Conservation (phyloP, 805 yeast genomes). For the Lipomyces anomalus region DNA sequence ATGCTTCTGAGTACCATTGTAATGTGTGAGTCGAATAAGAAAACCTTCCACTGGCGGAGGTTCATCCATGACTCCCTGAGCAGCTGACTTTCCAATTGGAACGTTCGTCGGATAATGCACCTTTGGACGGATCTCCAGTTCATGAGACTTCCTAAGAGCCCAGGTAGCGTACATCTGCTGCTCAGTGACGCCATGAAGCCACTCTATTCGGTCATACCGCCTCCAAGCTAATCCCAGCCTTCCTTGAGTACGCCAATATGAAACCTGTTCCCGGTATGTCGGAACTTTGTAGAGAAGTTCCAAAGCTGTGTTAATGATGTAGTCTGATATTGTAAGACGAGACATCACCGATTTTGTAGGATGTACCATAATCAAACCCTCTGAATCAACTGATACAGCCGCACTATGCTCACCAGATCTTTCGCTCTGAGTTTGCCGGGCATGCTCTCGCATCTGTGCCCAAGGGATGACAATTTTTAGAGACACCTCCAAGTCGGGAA, state of each 20-base stretch:
- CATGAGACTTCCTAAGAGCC: constrained; percentile 43
- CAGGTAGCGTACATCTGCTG: constrained; percentile 41
- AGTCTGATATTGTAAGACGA: constrained; percentile 30
- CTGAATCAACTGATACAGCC: neutral
- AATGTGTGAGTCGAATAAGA: constrained; percentile 50
- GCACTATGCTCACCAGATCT: neutral
- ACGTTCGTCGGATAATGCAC: constrained; percentile 29
- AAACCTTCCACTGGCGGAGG: constrained; percentile 84
- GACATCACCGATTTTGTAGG: neutral
- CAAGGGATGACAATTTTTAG: constrained; percentile 47
- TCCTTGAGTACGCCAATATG: constrained; percentile 29
- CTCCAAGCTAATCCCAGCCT: constrained; percentile 55
- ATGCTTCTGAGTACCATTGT: constrained; percentile 39
- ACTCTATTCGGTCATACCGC: constrained; percentile 69
- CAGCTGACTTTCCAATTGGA: constrained; percentile 21
- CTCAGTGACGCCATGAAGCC: constrained; percentile 48
- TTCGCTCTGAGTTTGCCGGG: neutral
- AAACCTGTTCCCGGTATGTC: constrained; percentile 13
- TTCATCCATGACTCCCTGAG: constrained; percentile 36
- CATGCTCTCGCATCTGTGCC: constrained; percentile 10
- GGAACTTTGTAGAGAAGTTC: constrained; percentile 30
- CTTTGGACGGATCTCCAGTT: constrained; percentile 53
- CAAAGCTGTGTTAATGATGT: constrained; percentile 38
- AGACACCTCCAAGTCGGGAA: constrained; percentile 44
- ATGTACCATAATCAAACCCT: neutral